Percentiles rank a stretch among this genome's conserved stretches.
Evolutionary conservation across 73 alveolate genomes (phyloP).

Genomic region (Symbiodinium pilosum): DNA sequence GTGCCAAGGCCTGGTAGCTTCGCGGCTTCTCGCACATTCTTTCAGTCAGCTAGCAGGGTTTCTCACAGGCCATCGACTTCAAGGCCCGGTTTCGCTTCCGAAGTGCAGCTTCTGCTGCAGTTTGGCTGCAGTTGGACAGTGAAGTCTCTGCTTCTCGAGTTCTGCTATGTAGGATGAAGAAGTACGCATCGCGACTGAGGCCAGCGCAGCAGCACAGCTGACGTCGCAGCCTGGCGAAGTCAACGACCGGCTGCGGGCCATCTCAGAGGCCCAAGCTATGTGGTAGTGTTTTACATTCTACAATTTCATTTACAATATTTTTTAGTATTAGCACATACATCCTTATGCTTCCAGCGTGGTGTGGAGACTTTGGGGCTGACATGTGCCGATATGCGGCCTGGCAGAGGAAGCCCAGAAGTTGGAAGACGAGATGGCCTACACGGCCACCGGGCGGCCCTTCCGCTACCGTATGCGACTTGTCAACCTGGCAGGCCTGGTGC

Average conservation of each 20-base stretch:
- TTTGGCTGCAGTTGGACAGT: too few relatives aligned
- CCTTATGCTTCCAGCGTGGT: too few relatives aligned
- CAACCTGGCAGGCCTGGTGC: slow-evolving; percentile 19
- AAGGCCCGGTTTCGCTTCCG: slow-evolving; percentile 79
- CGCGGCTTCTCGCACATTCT: background rate
- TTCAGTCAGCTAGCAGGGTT: background rate
- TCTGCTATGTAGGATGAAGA: too few relatives aligned
- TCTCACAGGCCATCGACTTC: slow-evolving; percentile 43
- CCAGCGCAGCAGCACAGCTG: slow-evolving; percentile 4
- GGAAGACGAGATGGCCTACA: slow-evolving; percentile 41
- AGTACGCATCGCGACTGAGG: too few relatives aligned
- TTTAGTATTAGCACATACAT: too few relatives aligned
- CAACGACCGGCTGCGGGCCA: background rate
- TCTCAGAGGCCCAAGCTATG: slow-evolving; percentile 63
- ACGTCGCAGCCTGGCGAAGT: slow-evolving; percentile 36
- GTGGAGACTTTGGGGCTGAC: background rate
- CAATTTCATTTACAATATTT: too few relatives aligned
- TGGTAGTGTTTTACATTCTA: too few relatives aligned
- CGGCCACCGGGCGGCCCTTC: slow-evolving; percentile 25
- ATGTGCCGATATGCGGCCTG: background rate
- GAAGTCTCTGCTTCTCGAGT: too few relatives aligned
- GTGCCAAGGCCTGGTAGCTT: slow-evolving; percentile 49
- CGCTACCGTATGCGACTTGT: slow-evolving; percentile 54
- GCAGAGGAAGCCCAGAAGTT: slow-evolving; percentile 25
- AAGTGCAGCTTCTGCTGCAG: slow-evolving; percentile 39